phyloP scores from a whole-genome alignment of 2,329 filamentous ascomycete genomes.

The Xylariomycetidae sp. region DNA sequence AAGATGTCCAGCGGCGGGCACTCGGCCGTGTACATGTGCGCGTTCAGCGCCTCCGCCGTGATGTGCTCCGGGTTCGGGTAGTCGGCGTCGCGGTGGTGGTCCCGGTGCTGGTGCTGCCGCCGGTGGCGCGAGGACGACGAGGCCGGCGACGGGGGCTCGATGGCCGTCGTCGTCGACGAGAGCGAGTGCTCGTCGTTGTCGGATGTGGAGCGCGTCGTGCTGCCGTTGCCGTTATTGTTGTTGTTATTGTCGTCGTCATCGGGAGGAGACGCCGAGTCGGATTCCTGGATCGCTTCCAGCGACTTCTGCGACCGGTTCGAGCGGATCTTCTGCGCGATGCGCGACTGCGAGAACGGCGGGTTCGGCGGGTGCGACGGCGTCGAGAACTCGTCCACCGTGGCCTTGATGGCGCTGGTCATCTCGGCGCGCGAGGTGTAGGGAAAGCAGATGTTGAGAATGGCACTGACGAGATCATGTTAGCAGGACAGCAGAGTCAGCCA shows the following conservation, averaged over 20 bases:
- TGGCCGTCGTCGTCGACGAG: slow-evolving; percentile 54
- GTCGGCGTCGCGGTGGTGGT: too few relatives aligned
- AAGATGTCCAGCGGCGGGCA: slow-evolving; percentile 87
- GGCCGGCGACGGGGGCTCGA: slow-evolving; percentile 40
- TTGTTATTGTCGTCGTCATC: slow-evolving; percentile 46
- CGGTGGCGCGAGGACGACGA: slow-evolving; percentile 28
- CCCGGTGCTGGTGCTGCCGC: too few relatives aligned
- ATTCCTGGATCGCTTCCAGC: slow-evolving; percentile 43
- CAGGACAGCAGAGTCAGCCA: not conserved
- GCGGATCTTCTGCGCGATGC: slow-evolving; percentile 80
- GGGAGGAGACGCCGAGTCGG: slow-evolving; percentile 39
- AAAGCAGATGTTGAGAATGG: slow-evolving; percentile 86
- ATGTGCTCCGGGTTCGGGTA: slow-evolving; percentile 78
- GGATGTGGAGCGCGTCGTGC: too few relatives aligned
- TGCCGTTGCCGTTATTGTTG: too few relatives aligned
- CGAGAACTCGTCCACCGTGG: slow-evolving; percentile 82
- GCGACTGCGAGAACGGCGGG: slow-evolving; percentile 77
- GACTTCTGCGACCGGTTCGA: slow-evolving; percentile 53
- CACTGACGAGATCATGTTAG: slow-evolving; percentile 29
- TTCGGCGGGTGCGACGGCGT: slow-evolving; percentile 59
- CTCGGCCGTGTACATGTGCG: slow-evolving; percentile 81
- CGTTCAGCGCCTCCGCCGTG: slow-evolving; percentile 71
- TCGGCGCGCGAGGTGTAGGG: slow-evolving; percentile 95
- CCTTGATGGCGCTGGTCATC: slow-evolving; percentile 82
- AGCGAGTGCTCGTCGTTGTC: too few relatives aligned